Evolutionary conservation across 2,329 filamentous ascomycete species (phyloP).

Genomic region (Myriosclerotinia curreyana): DNA sequence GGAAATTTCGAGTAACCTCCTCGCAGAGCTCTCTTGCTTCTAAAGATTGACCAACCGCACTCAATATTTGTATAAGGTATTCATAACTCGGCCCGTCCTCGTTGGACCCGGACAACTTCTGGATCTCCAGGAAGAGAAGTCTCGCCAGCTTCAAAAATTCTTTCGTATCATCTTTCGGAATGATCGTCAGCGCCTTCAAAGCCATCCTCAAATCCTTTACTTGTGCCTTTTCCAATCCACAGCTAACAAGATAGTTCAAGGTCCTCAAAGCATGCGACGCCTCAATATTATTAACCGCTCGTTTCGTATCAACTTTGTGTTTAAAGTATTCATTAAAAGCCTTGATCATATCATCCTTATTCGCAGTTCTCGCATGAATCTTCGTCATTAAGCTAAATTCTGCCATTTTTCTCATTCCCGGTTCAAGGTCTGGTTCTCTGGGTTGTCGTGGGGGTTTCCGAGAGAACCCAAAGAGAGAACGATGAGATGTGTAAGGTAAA

Average conservation of each 20-base stretch:
- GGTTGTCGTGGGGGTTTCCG: slow-evolving; percentile 56
- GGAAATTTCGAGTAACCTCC: neutral
- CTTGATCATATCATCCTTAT: slow-evolving; percentile 57
- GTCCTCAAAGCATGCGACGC: slow-evolving; percentile 59
- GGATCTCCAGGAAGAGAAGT: slow-evolving; percentile 30
- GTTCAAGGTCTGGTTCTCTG: slow-evolving; percentile 62
- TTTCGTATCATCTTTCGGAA: slow-evolving; percentile 31
- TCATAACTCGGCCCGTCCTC: slow-evolving; percentile 10
- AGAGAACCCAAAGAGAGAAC: slow-evolving; percentile 58
- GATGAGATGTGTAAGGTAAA: slow-evolving; percentile 39
- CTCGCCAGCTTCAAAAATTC: slow-evolving; percentile 29
- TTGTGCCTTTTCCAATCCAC: slow-evolving; percentile 22
- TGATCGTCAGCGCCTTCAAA: slow-evolving; percentile 23
- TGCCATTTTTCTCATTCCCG: slow-evolving; percentile 69
- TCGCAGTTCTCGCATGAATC: slow-evolving; percentile 62
- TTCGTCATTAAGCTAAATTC: slow-evolving; percentile 62
- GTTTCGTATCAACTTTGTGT: slow-evolving; percentile 48
- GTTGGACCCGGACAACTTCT: slow-evolving; percentile 10
- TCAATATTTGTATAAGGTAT: slow-evolving; percentile 23
- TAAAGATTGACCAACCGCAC: slow-evolving; percentile 30
- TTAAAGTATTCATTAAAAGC: slow-evolving; percentile 65
- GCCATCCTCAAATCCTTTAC: slow-evolving; percentile 27
- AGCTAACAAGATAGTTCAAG: slow-evolving; percentile 55
- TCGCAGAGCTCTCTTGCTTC: slow-evolving; percentile 32
- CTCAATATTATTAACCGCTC: slow-evolving; percentile 62